Evolutionary conservation across 768 basidiomycete genomes (phyloP).

Genomic region (Infundibulicybe gibba): DNA sequence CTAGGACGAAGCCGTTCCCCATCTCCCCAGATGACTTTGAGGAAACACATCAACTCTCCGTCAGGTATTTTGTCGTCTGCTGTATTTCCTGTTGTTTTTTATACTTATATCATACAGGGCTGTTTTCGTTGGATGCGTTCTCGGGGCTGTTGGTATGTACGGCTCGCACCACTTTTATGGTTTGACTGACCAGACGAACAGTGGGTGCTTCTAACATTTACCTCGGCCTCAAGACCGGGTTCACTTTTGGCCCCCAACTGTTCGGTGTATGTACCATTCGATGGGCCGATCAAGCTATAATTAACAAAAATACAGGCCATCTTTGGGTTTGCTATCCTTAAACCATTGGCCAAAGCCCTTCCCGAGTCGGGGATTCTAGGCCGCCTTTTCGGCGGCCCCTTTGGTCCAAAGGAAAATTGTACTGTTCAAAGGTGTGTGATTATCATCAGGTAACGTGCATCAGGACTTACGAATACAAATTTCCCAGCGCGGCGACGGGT

Average conservation of each 20-base stretch:
- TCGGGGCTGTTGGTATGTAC: constrained; percentile 42
- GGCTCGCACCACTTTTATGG: background rate
- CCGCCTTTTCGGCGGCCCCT: constrained; percentile 47
- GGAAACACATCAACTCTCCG: constrained; percentile 49
- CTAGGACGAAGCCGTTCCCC: constrained; percentile 49
- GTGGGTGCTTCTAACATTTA: constrained; percentile 65
- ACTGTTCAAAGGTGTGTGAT: constrained; percentile 48
- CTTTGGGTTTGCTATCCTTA: constrained; percentile 59
- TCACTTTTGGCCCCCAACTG: constrained; percentile 60
- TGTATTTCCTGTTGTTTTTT: background rate
- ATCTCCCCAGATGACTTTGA: constrained; percentile 41
- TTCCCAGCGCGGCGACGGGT: constrained; percentile 47
- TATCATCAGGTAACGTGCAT: background rate
- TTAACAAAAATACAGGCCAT: constrained; percentile 30
- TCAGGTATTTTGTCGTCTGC: constrained; percentile 26
- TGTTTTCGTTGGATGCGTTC: constrained; percentile 43
- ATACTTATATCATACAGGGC: constrained; percentile 23
- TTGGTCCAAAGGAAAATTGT: constrained; percentile 67
- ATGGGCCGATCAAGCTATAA: background rate
- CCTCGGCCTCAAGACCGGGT: constrained; percentile 66
- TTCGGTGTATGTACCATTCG: constrained; percentile 42
- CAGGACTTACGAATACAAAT: background rate
- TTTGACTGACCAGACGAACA: background rate
- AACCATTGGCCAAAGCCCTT: constrained; percentile 46
- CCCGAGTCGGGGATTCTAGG: constrained; percentile 44